Base-by-base conservation (phyloP, 306 rosid genomes). In the Cicer judaicum region DNA sequence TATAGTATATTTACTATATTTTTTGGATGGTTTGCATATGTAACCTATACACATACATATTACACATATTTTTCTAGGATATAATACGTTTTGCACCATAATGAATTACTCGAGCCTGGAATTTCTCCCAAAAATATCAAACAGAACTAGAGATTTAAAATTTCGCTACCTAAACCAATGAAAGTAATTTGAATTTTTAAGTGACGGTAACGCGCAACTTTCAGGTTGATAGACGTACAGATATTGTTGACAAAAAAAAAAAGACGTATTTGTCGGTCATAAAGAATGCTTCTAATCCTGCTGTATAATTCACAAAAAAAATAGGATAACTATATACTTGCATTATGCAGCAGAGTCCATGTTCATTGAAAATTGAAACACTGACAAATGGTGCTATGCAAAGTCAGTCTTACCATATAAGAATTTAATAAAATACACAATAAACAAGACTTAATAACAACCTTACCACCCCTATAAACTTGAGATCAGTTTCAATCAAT, bases 381-480 rank as follows among this genome's bases (percentile, higher is more conserved):
- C 53, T 64, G 62, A 77, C 77, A 56, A 48, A 47, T 54, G 64
- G 55, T 61, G 46, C 84, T 59, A 53, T 68, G 57, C 76, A 65
- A 41, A 78, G 50, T 78, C 48, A 29, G 40, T 68, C 63, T 49
- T 29, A 18, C 52, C 42, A 69, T 18, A 46, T 47, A 63, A 64
- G 54, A 84, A 68, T 63, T 64, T 40, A 47, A 57, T 57, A 79
- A 65, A 67, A 76, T 73, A 84, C 82, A 78, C 79, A 57, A 56
- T 68, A 61, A 73, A 75, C 79, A 60, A 66, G 73, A 56, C 85
- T 74, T 68, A 68, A 54, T 49, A 77, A 77, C 67, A 80, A 76
- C 80, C 69, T 54, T 21, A 42, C 63, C 81, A 76, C 43, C 56
- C 68, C 79, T 61, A 64, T 72, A 65, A 65, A 61, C 64, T 57